Conservation (phyloP, 176 grass and related monocot species). For the Poa annua region DNA sequence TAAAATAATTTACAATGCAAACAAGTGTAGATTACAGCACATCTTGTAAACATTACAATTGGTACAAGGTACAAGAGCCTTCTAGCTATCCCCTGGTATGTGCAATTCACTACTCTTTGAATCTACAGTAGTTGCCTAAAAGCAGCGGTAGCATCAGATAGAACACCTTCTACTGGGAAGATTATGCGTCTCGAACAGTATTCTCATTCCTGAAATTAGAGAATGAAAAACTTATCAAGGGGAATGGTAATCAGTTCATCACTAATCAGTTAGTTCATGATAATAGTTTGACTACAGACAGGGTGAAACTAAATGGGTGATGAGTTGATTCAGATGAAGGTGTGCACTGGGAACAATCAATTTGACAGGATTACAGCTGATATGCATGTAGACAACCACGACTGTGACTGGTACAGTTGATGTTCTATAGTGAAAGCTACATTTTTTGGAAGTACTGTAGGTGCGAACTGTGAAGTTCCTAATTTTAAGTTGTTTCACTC, state of each 20-base stretch:
- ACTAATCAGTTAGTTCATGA: not conserved
- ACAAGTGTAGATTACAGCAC: constrained; percentile 27
- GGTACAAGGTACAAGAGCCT: constrained; percentile 35
- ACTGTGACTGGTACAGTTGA: not conserved
- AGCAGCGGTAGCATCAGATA: constrained; percentile 5
- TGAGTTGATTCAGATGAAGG: constrained; percentile 18
- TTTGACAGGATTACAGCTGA: not conserved
- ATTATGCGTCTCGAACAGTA: constrained; percentile 2
- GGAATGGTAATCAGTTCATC: constrained; percentile 16
- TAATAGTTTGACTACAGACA: constrained; percentile 5
- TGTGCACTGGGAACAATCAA: not conserved
- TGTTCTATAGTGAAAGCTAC: not conserved
- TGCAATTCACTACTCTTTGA: constrained; percentile 38
- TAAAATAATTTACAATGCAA: constrained; percentile 25
- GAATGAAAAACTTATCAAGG: not conserved
- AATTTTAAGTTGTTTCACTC: not conserved
- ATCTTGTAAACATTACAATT: constrained; percentile 38
- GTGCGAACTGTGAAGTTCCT: not conserved
- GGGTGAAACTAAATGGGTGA: constrained; percentile 17
- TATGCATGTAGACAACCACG: not conserved
- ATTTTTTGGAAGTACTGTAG: not conserved
- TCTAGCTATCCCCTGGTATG: constrained; percentile 44
- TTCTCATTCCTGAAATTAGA: constrained; percentile 29
- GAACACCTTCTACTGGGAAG: constrained; percentile 9
- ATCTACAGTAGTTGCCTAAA: constrained; percentile 39